Evolutionary conservation across 23 red algal genomes (phyloP).

Genomic region (Gracilaria gracilis): DNA sequence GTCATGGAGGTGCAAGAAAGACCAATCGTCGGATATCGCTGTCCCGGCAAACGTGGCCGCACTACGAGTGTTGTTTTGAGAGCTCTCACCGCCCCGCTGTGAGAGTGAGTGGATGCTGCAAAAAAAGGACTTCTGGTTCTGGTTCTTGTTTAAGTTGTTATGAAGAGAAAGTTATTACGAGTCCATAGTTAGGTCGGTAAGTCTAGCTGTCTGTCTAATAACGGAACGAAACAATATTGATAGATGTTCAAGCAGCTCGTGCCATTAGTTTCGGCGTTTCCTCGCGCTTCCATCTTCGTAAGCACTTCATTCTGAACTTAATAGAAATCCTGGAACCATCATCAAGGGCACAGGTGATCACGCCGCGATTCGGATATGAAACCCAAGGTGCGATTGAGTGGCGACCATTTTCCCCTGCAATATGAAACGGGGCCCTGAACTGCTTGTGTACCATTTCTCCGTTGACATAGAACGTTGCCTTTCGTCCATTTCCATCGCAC

Average conservation of each 20-base stretch:
- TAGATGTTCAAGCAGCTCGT: neutral
- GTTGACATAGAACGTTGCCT: constrained; percentile 12
- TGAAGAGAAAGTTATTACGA: too few relatives aligned
- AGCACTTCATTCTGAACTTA: constrained; percentile 23
- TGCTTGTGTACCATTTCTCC: constrained; percentile 21
- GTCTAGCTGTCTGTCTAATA: too few relatives aligned
- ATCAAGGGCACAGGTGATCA: constrained; percentile 31
- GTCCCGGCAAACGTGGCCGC: too few relatives aligned
- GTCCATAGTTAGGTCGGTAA: too few relatives aligned
- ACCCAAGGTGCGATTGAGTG: constrained; percentile 15
- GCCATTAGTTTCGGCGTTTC: neutral
- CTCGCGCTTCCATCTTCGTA: constrained; percentile 9
- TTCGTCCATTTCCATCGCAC: constrained; percentile 12
- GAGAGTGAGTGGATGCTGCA: too few relatives aligned
- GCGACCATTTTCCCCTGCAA: constrained; percentile 4
- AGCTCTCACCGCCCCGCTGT: too few relatives aligned
- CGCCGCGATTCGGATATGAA: constrained; percentile 25
- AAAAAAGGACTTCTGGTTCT: too few relatives aligned
- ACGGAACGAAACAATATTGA: too few relatives aligned
- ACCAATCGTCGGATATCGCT: too few relatives aligned
- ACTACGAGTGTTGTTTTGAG: too few relatives aligned
- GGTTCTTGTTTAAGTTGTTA: too few relatives aligned
- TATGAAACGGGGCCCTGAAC: constrained; percentile 33
- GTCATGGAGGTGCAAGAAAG: too few relatives aligned
- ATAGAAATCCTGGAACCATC: constrained; percentile 5